phyloP scores from a whole-genome alignment of 1,139 yeast genomes.

The Hyphopichia fennica region DNA sequence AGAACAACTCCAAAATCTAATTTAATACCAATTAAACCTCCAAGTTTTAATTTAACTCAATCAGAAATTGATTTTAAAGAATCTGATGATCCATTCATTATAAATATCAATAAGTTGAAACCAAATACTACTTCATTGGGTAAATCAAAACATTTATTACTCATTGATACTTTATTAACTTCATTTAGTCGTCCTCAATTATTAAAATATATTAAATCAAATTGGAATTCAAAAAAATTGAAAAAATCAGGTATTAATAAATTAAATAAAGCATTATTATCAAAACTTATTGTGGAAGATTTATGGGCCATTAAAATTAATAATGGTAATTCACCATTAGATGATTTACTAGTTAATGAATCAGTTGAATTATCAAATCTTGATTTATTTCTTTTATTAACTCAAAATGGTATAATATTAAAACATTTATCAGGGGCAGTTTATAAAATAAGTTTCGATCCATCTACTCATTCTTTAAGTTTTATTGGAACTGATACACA shows the following conservation, averaged over 20 bases:
- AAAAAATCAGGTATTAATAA: slow-evolving; percentile 8
- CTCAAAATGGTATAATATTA: slow-evolving; percentile 46
- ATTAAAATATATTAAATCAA: slow-evolving; percentile 15
- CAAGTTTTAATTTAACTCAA: neutral
- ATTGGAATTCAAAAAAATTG: neutral
- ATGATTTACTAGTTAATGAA: slow-evolving; percentile 40
- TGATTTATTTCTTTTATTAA: slow-evolving; percentile 51
- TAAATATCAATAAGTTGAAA: neutral
- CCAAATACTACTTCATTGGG: neutral
- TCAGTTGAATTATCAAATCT: slow-evolving; percentile 37
- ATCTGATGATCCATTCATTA: neutral
- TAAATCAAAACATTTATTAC: neutral
- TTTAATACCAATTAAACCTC: neutral
- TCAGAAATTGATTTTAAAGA: neutral
- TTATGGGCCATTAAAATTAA: slow-evolving; percentile 41
- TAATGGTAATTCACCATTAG: slow-evolving; percentile 28
- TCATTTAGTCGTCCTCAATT: slow-evolving; percentile 16
- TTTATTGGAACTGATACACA: slow-evolving; percentile 36
- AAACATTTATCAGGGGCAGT: slow-evolving; percentile 56
- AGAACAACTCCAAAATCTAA: neutral
- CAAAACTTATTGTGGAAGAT: slow-evolving; percentile 27
- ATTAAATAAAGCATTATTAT: slow-evolving; percentile 9
- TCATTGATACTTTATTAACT: neutral
- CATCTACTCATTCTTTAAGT: slow-evolving; percentile 15
- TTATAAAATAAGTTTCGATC: slow-evolving; percentile 46